Evolutionary conservation across 768 basidiomycete genomes (phyloP).

Genomic region (Agaricus bisporus): DNA sequence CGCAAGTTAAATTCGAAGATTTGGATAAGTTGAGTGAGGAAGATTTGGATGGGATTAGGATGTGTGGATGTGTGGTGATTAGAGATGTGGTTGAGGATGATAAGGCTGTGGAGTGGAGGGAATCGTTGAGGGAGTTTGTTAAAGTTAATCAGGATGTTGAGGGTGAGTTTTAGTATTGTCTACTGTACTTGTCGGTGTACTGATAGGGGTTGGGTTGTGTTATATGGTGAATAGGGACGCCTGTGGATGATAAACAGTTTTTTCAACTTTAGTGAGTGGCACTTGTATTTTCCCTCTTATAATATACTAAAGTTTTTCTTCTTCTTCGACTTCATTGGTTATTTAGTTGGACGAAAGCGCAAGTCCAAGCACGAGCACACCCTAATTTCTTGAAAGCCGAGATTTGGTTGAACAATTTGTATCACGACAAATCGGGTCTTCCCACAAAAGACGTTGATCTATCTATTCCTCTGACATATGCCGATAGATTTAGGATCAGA

Average conservation of each 20-base stretch:
- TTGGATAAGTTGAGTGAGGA: constrained; percentile 40
- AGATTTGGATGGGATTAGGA: constrained; percentile 42
- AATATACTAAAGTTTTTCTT: no score
- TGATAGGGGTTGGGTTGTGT: no score
- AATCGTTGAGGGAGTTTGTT: constrained; percentile 48
- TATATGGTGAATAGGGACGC: constrained; percentile 33
- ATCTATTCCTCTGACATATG: constrained; percentile 55
- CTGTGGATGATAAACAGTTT: constrained; percentile 61
- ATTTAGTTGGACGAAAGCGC: constrained; percentile 20
- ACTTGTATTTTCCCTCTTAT: no score
- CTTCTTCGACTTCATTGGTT: not conserved
- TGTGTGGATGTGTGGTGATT: constrained; percentile 56
- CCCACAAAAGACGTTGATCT: constrained; percentile 20
- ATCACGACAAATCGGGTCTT: constrained; percentile 34
- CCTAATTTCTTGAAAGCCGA: constrained; percentile 55
- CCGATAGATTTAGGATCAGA: constrained; percentile 70
- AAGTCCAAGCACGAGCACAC: constrained; percentile 65
- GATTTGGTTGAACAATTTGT: constrained; percentile 61
- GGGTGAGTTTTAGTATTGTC: constrained; percentile 26
- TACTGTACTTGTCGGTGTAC: no score
- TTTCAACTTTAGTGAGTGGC: constrained; percentile 61
- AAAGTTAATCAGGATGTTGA: constrained; percentile 46
- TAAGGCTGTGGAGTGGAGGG: constrained; percentile 55
- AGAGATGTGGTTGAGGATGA: constrained; percentile 51
- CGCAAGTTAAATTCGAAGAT: constrained; percentile 54